Evolutionary conservation across 2,329 filamentous ascomycete genomes (phyloP).

Genomic region (Clonostachys byssicola): DNA sequence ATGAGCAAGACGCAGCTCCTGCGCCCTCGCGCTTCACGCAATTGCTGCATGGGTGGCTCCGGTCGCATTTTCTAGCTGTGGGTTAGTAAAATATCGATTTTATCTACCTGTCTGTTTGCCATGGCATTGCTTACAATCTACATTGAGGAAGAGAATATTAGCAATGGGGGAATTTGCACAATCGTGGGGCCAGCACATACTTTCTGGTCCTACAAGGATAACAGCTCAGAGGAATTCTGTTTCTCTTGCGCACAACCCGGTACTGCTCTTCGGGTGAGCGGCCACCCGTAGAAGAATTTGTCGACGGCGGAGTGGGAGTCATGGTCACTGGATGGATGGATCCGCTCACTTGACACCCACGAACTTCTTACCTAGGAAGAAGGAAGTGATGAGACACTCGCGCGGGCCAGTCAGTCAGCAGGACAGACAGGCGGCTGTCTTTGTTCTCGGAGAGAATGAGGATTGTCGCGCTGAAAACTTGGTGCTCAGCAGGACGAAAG

Average conservation of each 20-base stretch:
- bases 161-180: no score
- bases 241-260: slow-evolving; percentile 85
- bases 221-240: slow-evolving; percentile 87
- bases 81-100: slow-evolving; percentile 20
- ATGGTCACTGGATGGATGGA: slow-evolving; percentile 32
- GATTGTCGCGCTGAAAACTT: neutral
- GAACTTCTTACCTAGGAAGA: no score
- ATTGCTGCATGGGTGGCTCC: slow-evolving; percentile 87
- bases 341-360: no score
- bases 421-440: neutral
- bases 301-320: slow-evolving; percentile 75
- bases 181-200: slow-evolving; percentile 40
- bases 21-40: slow-evolving; percentile 87
- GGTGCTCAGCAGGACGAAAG: no score
- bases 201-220: slow-evolving; percentile 89
- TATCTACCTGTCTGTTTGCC: no score
- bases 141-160: no score
- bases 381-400: no score
- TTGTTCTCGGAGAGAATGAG: neutral
- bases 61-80: slow-evolving; percentile 76
- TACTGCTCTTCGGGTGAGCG: slow-evolving; percentile 85
- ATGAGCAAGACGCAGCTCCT: slow-evolving; percentile 77
- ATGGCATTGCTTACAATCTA: no score
- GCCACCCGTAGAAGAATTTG: slow-evolving; percentile 68
- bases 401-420: no score